These are phyloP conservation scores for Silybum marianum DNA, from an alignment of 129 eudicot genomes.

Conservation along the genomic window DNA sequence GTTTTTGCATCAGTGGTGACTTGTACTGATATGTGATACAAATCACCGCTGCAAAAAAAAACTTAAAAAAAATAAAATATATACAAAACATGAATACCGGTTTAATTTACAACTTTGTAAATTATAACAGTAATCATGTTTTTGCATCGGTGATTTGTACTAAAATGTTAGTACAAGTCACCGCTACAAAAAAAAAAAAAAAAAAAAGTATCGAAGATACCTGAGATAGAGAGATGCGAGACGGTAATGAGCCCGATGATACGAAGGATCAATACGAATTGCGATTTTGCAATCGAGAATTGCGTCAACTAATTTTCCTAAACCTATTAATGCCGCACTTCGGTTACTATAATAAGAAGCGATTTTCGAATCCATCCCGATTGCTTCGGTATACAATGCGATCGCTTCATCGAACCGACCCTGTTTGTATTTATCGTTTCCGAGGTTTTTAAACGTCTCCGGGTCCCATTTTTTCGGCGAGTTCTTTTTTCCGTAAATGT, in stretches of 20 bases:
- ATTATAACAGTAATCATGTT: not conserved
- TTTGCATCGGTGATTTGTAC: not conserved
- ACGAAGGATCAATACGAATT: slow-evolving; percentile 56
- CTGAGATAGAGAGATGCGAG: slow-evolving; percentile 70
- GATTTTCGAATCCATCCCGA: slow-evolving; percentile 51
- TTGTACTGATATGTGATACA: too few relatives aligned
- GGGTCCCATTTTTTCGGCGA: slow-evolving; percentile 44
- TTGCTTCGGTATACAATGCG: slow-evolving; percentile 65
- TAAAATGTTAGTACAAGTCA: not conserved
- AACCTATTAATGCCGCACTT: slow-evolving; percentile 78
- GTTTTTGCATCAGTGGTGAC: too few relatives aligned
- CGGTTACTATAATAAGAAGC: slow-evolving; percentile 73
- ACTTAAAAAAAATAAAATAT: too few relatives aligned
- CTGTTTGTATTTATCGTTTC: slow-evolving; percentile 70
- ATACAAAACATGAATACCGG: too few relatives aligned
- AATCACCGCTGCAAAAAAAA: too few relatives aligned
- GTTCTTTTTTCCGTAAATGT: slow-evolving; percentile 30
- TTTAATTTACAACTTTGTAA: not conserved
- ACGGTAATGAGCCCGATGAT: slow-evolving; percentile 80
- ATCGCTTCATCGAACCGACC: slow-evolving; percentile 78
- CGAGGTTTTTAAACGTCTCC: slow-evolving; percentile 60
- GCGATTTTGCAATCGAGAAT: slow-evolving; percentile 70
- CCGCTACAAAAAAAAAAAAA: not conserved
- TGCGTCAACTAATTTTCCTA: slow-evolving; percentile 70
- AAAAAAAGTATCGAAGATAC: too few relatives aligned